Evolutionary conservation across 108 stramenopile genomes (phyloP).

Genomic region (Pelagomonas calceolata): DNA sequence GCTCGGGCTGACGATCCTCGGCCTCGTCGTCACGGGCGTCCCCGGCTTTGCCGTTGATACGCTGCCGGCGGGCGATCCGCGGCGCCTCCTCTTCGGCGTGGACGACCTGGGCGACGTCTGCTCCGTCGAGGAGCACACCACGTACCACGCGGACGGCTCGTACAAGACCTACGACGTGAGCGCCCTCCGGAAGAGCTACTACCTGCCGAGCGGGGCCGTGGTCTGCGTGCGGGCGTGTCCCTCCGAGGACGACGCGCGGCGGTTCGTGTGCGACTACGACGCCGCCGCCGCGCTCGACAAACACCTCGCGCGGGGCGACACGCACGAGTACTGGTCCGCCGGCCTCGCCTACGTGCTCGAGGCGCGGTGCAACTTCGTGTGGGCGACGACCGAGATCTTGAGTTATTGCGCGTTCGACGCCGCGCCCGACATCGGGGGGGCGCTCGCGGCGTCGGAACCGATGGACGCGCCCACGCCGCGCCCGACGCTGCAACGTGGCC

Average conservation of each 20-base stretch:
- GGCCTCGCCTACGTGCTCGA: slow-evolving; percentile 8
- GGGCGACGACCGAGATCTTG: slow-evolving; percentile 21
- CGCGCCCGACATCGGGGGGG: slow-evolving; percentile 7
- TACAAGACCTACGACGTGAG: slow-evolving; percentile 42
- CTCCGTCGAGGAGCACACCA: neutral
- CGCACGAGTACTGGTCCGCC: slow-evolving; percentile 13
- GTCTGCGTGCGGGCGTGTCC: slow-evolving; percentile 32
- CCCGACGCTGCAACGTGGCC: neutral
- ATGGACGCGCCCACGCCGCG: neutral
- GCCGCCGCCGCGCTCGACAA: slow-evolving; percentile 19
- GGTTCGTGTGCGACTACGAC: slow-evolving; percentile 39
- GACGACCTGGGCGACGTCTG: neutral
- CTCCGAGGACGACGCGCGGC: slow-evolving; percentile 16
- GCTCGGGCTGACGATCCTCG: slow-evolving; percentile 25
- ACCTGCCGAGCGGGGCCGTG: slow-evolving; percentile 18
- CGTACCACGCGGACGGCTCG: slow-evolving; percentile 21
- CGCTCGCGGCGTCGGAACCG: slow-evolving; percentile 1
- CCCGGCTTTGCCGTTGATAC: neutral
- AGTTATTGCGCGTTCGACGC: slow-evolving; percentile 29
- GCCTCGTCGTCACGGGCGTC: neutral
- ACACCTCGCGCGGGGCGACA: slow-evolving; percentile 16
- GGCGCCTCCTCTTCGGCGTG: neutral
- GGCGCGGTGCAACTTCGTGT: slow-evolving; percentile 25
- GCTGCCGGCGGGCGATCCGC: neutral
- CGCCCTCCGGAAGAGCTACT: slow-evolving; percentile 11